Evolutionary conservation across 2,329 filamentous ascomycete species (phyloP).

Genomic region (Leptographium wingfieldii): DNA sequence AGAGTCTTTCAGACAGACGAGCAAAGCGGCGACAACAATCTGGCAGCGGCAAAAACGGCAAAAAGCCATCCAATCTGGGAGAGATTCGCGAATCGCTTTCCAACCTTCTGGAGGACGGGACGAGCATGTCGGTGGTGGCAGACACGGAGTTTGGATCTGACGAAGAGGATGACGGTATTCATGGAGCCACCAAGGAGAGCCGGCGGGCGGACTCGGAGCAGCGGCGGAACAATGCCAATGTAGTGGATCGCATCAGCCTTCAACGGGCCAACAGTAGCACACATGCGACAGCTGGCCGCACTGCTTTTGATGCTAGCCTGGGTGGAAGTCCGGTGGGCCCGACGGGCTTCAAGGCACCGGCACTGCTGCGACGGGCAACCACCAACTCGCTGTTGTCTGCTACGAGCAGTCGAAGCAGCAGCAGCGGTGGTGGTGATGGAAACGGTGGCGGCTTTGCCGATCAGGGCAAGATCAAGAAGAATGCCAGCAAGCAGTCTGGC

Average conservation of each 20-base stretch:
- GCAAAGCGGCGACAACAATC: slow-evolving; percentile 26
- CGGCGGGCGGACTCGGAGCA: slow-evolving; percentile 18
- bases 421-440: slow-evolving; percentile 2
- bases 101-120: slow-evolving; percentile 59
- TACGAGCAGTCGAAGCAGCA: slow-evolving; percentile 19
- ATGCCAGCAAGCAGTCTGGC: slow-evolving; percentile 46
- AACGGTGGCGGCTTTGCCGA: slow-evolving; percentile 17
- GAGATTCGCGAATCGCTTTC: slow-evolving; percentile 78
- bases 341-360: slow-evolving; percentile 52
- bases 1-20: background rate
- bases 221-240: slow-evolving; percentile 31
- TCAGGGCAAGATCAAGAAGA: slow-evolving; percentile 32
- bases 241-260: slow-evolving; percentile 64
- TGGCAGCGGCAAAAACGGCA: slow-evolving; percentile 42
- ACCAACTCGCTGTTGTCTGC: slow-evolving; percentile 43
- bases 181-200: slow-evolving; percentile 38
- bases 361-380: slow-evolving; percentile 60
- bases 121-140: slow-evolving; percentile 32
- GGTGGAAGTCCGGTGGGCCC: slow-evolving; percentile 19
- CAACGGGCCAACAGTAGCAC: slow-evolving; percentile 36
- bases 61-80: slow-evolving; percentile 60
- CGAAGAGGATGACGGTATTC: slow-evolving; percentile 31
- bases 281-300: slow-evolving; percentile 13
- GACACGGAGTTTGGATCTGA: slow-evolving; percentile 28
- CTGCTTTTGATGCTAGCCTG: slow-evolving; percentile 14